These are phyloP conservation scores for Ophiocordyceps camponoti-rufipedis DNA, from an alignment of 2,329 filamentous ascomycete species.

Conservation along the genomic window DNA sequence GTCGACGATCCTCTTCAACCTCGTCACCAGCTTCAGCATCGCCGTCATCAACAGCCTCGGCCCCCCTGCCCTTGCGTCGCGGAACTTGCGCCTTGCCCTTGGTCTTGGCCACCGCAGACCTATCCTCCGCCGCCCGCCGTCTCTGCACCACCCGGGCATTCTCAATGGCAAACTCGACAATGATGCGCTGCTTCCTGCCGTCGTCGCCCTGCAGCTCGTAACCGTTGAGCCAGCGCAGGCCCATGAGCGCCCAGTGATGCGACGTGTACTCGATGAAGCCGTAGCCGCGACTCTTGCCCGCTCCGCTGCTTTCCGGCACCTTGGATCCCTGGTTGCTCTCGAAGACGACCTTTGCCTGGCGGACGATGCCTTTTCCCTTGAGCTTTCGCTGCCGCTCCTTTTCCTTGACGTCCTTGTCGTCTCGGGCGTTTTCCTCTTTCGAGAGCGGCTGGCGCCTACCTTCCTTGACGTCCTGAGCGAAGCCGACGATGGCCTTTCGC, in stretches of 20 bases:
- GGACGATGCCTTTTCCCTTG: slow-evolving; percentile 73
- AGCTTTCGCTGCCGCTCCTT: slow-evolving; percentile 63
- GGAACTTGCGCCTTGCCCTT: slow-evolving; percentile 5
- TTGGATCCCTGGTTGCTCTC: slow-evolving; percentile 77
- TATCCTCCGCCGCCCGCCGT: slow-evolving; percentile 26
- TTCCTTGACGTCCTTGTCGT: slow-evolving; percentile 61
- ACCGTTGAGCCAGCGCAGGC: slow-evolving; percentile 82
- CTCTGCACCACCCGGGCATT: slow-evolving; percentile 90
- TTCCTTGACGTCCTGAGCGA: slow-evolving; percentile 73
- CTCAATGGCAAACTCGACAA: slow-evolving; percentile 96
- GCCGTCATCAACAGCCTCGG: slow-evolving; percentile 6
- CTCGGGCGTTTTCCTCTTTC: slow-evolving; percentile 73
- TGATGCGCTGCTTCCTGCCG: slow-evolving; percentile 73
- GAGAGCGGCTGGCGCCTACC: slow-evolving; percentile 61
- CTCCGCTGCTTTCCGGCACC: slow-evolving; percentile 56
- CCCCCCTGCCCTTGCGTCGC: background rate
- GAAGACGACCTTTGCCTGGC: slow-evolving; percentile 87
- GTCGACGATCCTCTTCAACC: background rate
- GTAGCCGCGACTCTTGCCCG: slow-evolving; percentile 76
- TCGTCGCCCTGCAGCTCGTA: slow-evolving; percentile 37
- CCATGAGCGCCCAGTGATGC: slow-evolving; percentile 89
- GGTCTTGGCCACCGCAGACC: slow-evolving; percentile 6
- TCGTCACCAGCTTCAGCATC: slow-evolving; percentile 1
- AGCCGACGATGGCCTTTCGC: slow-evolving; percentile 81
- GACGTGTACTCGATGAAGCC: slow-evolving; percentile 95